A percentile compares a stretch with the other conserved stretches of the same genome.
These are phyloP conservation scores for Cystofilobasidium capitatum DNA, from an alignment of 768 basidiomycete genomes.

Conservation along the genomic window DNA sequence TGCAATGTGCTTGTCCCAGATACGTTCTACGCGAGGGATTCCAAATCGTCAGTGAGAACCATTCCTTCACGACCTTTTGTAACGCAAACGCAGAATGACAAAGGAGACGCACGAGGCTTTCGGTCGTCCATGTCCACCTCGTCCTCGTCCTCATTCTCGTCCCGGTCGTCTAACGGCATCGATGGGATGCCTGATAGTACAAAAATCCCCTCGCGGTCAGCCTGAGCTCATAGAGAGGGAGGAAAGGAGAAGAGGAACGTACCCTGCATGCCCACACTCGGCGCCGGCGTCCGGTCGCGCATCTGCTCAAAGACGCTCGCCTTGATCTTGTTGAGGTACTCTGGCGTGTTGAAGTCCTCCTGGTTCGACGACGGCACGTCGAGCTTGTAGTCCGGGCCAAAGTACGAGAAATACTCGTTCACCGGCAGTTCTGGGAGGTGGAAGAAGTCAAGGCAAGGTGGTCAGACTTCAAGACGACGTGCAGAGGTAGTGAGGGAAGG, in stretches of 20 bases:
- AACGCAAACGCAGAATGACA: neutral
- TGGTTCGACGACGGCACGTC: slow-evolving; percentile 91
- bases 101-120: slow-evolving; percentile 48
- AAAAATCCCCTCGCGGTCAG: neutral
- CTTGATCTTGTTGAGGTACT: slow-evolving; percentile 87
- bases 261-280: slow-evolving; percentile 87
- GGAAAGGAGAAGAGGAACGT: slow-evolving; percentile 28
- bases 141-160: slow-evolving; percentile 73
- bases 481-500: neutral
- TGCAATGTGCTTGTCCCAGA: slow-evolving; percentile 72
- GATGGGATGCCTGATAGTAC: slow-evolving; percentile 63
- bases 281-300: slow-evolving; percentile 73
- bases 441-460: neutral
- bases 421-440: slow-evolving; percentile 72
- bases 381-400: slow-evolving; percentile 91
- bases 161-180: slow-evolving; percentile 72
- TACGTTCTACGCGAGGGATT: slow-evolving; percentile 42
- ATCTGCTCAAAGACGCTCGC: slow-evolving; percentile 85
- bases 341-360: slow-evolving; percentile 85
- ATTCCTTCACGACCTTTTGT: neutral
- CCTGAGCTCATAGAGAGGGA: neutral
- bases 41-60: slow-evolving; percentile 1
- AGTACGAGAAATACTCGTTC: slow-evolving; percentile 99
- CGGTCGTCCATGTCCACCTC: slow-evolving; percentile 65
- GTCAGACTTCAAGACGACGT: neutral